Percentiles rank a stretch among this genome's conserved stretches.
phyloP scores from a whole-genome alignment of 805 yeast species.

The Metschnikowia koreensis region DNA sequence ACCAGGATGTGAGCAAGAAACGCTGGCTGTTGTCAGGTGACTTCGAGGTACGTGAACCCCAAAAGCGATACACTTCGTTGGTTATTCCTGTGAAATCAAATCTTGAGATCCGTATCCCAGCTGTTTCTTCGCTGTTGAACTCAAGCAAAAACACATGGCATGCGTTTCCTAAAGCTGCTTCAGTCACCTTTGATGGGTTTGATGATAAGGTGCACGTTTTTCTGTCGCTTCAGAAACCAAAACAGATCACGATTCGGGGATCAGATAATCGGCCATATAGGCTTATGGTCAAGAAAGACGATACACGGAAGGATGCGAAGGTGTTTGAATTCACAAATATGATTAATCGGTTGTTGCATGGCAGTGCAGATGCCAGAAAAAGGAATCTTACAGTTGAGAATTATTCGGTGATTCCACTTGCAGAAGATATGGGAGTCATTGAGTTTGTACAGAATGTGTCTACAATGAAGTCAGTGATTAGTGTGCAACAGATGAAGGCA shows the following conservation, averaged over 20 bases:
- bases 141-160: constrained; percentile 4
- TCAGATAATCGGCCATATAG: constrained; percentile 73
- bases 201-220: constrained; percentile 69
- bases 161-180: constrained; percentile 45
- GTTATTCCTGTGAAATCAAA: constrained; percentile 76
- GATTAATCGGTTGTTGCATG: constrained; percentile 68
- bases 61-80: constrained; percentile 39
- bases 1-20: constrained; percentile 21
- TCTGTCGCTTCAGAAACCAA: constrained; percentile 84
- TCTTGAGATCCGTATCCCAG: constrained; percentile 64
- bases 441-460: constrained; percentile 75
- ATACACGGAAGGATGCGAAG: constrained; percentile 91
- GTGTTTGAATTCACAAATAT: constrained; percentile 88
- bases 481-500: constrained; percentile 27
- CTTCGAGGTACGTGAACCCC: constrained; percentile 33
- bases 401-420: constrained; percentile 84
- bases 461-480: constrained; percentile 61
- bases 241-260: constrained; percentile 71
- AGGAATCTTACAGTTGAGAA: constrained; percentile 70
- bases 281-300: constrained; percentile 85
- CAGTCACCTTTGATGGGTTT: constrained; percentile 56
- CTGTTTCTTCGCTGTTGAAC: constrained; percentile 32
- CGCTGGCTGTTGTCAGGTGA: constrained; percentile 41
- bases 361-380: constrained; percentile 69
- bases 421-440: constrained; percentile 84